Evolutionary conservation across 2,329 filamentous ascomycete genomes (phyloP).

Genomic region (Colletotrichum shisoi): DNA sequence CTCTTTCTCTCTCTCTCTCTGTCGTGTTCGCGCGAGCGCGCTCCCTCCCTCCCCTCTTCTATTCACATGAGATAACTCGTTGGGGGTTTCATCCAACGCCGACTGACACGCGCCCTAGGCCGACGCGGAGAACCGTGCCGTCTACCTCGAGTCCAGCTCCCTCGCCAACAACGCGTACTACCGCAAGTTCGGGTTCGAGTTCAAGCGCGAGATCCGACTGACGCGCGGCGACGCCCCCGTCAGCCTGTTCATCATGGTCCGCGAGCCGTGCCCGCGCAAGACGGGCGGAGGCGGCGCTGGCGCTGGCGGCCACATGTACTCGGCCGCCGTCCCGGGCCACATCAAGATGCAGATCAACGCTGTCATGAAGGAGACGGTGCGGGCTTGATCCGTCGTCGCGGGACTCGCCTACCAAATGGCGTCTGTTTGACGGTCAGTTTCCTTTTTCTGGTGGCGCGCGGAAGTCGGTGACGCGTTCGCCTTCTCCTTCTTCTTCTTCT

Average conservation of each 20-base stretch:
- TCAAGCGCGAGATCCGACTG: slow-evolving; percentile 69
- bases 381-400: slow-evolving; percentile 10
- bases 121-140: slow-evolving; percentile 70
- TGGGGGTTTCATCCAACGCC: background rate
- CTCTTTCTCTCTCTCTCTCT: background rate
- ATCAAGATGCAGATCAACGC: slow-evolving; percentile 46
- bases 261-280: slow-evolving; percentile 65
- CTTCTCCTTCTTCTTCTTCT: background rate
- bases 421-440: slow-evolving; percentile 17
- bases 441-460: background rate
- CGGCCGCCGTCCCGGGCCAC: slow-evolving; percentile 47
- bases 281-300: slow-evolving; percentile 34
- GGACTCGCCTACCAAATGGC: background rate
- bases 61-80: background rate
- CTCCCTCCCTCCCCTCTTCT: background rate
- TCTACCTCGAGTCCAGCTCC: slow-evolving; percentile 82
- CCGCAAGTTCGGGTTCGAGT: slow-evolving; percentile 75
- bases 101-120: slow-evolving; percentile 55
- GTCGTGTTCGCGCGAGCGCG: too few relatives aligned
- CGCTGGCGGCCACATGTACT: slow-evolving; percentile 40
- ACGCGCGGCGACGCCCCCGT: slow-evolving; percentile 66
- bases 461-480: slow-evolving; percentile 16
- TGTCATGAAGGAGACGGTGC: slow-evolving; percentile 42
- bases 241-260: slow-evolving; percentile 80
- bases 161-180: slow-evolving; percentile 75